Conservation (phyloP, 1,284 basidiomycete genomes). For the Anthracocystis panici-leucophaei region DNA sequence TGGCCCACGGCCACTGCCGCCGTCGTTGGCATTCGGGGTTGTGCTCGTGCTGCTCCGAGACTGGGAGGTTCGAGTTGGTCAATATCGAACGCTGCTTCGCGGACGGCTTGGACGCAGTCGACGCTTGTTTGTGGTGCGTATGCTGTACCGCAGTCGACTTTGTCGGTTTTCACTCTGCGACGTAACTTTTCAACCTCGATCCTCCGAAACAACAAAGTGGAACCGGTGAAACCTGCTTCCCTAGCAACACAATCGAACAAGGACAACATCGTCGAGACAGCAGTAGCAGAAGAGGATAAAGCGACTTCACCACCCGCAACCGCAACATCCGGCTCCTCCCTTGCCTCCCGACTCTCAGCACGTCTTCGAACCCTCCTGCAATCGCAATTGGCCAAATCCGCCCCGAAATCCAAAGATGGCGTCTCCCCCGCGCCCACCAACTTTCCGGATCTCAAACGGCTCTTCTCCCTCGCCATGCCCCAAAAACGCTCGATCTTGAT, state of each 20-base stretch:
- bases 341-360: conserved; percentile 23
- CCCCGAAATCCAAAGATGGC: conserved; percentile 43
- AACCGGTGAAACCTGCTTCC: conserved; percentile 9
- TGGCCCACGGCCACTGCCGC: conserved; percentile 37
- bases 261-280: background rate
- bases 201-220: conserved; percentile 10
- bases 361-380: conserved; percentile 30
- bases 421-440: conserved; percentile 42
- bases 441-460: conserved; percentile 62
- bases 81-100: conserved; percentile 16
- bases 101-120: conserved; percentile 5
- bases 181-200: conserved; percentile 19
- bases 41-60: conserved; percentile 23
- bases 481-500: conserved; percentile 60
- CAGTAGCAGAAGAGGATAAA: conserved; percentile 5
- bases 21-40: conserved; percentile 36
- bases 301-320: background rate
- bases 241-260: conserved; percentile 2
- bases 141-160: background rate
- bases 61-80: conserved; percentile 10
- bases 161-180: background rate
- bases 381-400: conserved; percentile 44
- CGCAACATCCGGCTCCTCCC: conserved; percentile 15
- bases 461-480: conserved; percentile 64
- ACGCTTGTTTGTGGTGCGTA: background rate